Percentiles rank a stretch among this genome's conserved stretches.
Evolutionary conservation across 208 protist genomes (phyloP).

Genomic region (Wallacemonas sp.): DNA sequence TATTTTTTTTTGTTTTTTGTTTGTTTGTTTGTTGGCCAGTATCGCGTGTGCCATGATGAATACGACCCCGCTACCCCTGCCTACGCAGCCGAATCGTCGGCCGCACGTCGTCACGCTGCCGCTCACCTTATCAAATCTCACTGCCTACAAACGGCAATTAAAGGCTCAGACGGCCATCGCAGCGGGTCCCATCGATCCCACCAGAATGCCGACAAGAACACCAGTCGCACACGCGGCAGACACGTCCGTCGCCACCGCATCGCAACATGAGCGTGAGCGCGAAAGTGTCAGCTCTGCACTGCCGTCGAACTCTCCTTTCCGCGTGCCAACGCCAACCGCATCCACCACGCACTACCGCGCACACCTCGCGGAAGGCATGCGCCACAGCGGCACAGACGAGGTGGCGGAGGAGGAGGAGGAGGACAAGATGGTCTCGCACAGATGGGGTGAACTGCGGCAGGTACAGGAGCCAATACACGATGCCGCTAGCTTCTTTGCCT

Average conservation of each 20-base stretch:
- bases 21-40: conserved; percentile 2
- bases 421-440: not conserved
- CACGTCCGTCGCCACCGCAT: not conserved
- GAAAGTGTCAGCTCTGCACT: not conserved
- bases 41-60: too few relatives aligned
- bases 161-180: not conserved
- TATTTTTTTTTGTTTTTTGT: conserved; percentile 12
- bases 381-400: not conserved
- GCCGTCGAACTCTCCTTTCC: not conserved
- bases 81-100: not conserved
- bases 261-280: not conserved
- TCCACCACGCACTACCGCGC: conserved; percentile 2
- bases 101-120: conserved; percentile 2
- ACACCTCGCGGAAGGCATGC: not conserved
- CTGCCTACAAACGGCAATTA: conserved; percentile 3
- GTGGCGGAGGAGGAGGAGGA: not conserved
- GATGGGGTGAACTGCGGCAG: too few relatives aligned
- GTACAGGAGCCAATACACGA: too few relatives aligned
- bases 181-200: too few relatives aligned
- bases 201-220: not conserved
- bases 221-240: not conserved
- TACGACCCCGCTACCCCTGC: too few relatives aligned
- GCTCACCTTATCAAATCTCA: conserved; percentile 8
- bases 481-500: not conserved
- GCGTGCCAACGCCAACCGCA: conserved; percentile 5